Evolutionary conservation across 2,329 filamentous ascomycete genomes (phyloP), one percentile per base, ranked within the genome.

Genomic region (Grosmannia serpens): DNA sequence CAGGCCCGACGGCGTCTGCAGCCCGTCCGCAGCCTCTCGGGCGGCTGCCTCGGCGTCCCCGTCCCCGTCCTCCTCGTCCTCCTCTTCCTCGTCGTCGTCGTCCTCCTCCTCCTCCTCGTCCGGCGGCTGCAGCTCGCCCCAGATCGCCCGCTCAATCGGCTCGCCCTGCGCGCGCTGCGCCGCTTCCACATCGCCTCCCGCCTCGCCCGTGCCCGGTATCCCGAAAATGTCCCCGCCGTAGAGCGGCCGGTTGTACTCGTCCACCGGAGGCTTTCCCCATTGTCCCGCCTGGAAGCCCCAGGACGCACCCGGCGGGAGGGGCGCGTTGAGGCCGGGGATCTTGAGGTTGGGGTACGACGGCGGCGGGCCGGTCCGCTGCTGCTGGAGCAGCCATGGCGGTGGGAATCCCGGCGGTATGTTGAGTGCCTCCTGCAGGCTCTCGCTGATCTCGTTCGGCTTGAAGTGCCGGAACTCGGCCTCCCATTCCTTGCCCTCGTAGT

Each of bases 401-500:
- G 94, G 92, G 29, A 91, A 91, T 55, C 90, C 91, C 17, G 90
- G 89, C 26, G 91, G 89, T 76, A 99, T 97, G 66, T 90, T 94
- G 1, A 99, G 81, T 6, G 94, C 92, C 68, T 97, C 92, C 68
- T 89, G 92, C 47, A 96, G 80, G 65, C 89, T 86, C 58, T 97
- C 90, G 65, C 86, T 94, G 54, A 97, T 73, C 66, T 97, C 91
- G 41, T 94, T 94, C 1, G 94, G 89, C 63, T 91, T 85, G 60
- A 96, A 82, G 73, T 96, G 89, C 65, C 89, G 86, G 63, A 95
- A 81, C 70, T 97, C 95, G 1, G 94, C 96, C 73, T 99, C 94
- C 68, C 89, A 94, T 70, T 99, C 94, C 71, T 99, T 99, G 69
- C 94, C 94, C 73, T 99, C 94, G 70, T 97, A 97, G 73, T 99